A percentile compares a stretch with the other conserved stretches of the same genome.
phyloP scores from a whole-genome alignment of 805 yeast species.

The Komagataella populi region DNA sequence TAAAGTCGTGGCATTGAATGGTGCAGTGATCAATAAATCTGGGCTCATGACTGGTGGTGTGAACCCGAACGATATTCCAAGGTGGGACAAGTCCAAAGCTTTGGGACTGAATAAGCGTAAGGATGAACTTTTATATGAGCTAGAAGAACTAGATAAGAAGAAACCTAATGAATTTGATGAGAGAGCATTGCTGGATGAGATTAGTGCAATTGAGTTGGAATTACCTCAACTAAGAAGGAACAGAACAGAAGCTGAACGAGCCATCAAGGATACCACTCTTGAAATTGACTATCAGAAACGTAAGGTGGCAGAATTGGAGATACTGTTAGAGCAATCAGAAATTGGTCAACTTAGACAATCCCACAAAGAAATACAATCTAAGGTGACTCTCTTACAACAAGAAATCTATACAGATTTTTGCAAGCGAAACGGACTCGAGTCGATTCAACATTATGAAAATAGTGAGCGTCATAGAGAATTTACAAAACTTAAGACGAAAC shows the following conservation, averaged over 20 bases:
- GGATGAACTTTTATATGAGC: constrained; percentile 31
- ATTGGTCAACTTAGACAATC: constrained; percentile 14
- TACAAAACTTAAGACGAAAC: constrained; percentile 47
- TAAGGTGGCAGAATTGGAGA: constrained; percentile 10
- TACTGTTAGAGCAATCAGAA: constrained; percentile 10
- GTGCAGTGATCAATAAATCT: constrained; percentile 70
- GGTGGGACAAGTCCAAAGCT: constrained; percentile 66
- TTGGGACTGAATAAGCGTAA: constrained; percentile 36
- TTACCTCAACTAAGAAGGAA: constrained; percentile 16
- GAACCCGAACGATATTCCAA: constrained; percentile 29
- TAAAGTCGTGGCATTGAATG: constrained; percentile 71
- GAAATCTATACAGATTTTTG: constrained; percentile 43
- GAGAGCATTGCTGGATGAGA: constrained; percentile 41
- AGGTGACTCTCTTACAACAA: constrained; percentile 20
- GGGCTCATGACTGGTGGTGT: constrained; percentile 90
- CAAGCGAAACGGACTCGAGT: constrained; percentile 31
- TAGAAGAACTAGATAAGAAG: constrained; percentile 25
- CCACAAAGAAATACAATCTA: constrained; percentile 10
- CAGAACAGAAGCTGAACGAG: constrained; percentile 12
- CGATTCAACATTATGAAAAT: constrained; percentile 56
- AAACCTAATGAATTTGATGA: constrained; percentile 44
- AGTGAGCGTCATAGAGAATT: constrained; percentile 35
- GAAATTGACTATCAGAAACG: constrained; percentile 38
- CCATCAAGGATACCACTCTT: constrained; percentile 17
- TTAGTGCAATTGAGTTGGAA: constrained; percentile 27